phyloP scores from a whole-genome alignment of 305 asterid species.

The Fraxinus latifolia region DNA sequence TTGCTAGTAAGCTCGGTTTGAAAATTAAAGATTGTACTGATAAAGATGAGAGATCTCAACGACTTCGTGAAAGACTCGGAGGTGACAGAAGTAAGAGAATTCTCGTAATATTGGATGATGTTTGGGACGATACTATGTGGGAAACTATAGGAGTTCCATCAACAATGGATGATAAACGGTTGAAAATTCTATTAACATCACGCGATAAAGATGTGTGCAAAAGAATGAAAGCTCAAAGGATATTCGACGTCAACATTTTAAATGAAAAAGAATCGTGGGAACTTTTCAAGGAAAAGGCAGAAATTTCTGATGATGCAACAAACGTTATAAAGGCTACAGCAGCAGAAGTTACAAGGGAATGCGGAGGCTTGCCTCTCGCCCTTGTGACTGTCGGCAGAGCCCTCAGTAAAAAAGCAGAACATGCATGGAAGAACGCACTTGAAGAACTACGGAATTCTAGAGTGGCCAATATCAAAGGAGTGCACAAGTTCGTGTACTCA shows the following conservation, averaged over 20 bases:
- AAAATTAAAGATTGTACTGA: neutral
- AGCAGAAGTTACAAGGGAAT: conserved; percentile 19
- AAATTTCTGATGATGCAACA: neutral
- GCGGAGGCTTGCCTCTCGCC: conserved; percentile 33
- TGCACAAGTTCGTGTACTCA: neutral
- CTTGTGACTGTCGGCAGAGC: conserved; percentile 15
- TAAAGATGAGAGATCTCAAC: neutral
- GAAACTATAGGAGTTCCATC: conserved; percentile 23
- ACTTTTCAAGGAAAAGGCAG: conserved; percentile 22
- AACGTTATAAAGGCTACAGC: conserved; percentile 1
- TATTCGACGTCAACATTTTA: conserved; percentile 4
- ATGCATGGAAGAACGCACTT: conserved; percentile 6
- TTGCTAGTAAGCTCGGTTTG: conserved; percentile 24
- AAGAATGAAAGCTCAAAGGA: conserved; percentile 5
- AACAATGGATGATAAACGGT: neutral
- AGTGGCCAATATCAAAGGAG: neutral
- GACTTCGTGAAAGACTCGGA: conserved; percentile 5
- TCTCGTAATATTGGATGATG: conserved; percentile 38
- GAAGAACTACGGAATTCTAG: neutral
- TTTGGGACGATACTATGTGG: conserved; percentile 25
- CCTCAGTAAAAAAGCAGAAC: neutral
- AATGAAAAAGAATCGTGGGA: conserved; percentile 24
- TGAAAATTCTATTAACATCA: conserved; percentile 26
- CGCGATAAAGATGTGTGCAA: neutral
- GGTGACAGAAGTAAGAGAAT: neutral